Conservation (phyloP, 805 yeast species). For the Candida khao-thaluensis region DNA sequence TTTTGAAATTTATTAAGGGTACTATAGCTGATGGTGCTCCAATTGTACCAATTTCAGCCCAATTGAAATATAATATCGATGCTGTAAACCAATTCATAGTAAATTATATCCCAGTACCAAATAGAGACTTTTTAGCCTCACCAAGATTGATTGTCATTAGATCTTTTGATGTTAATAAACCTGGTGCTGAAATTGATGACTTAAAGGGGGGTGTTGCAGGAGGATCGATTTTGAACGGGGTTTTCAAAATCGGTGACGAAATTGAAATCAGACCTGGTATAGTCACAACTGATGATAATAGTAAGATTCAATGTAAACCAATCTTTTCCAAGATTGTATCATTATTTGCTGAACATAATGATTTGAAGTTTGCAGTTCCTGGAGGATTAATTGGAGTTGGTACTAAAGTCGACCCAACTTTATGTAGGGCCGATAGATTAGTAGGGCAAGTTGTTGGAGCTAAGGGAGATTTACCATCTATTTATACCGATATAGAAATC, state of each 20-base stretch:
- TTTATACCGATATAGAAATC: slow-evolving; percentile 95
- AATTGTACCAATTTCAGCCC: slow-evolving; percentile 97
- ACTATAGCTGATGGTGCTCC: slow-evolving; percentile 99
- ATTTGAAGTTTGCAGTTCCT: slow-evolving; percentile 97
- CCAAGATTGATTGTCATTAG: slow-evolving; percentile 96
- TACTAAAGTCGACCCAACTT: slow-evolving; percentile 96
- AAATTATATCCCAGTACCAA: slow-evolving; percentile 92
- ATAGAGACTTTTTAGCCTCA: slow-evolving; percentile 89
- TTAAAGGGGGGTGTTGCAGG: slow-evolving; percentile 99
- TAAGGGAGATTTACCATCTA: slow-evolving; percentile 91
- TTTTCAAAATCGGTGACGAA: slow-evolving; percentile 94
- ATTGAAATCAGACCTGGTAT: slow-evolving; percentile 99
- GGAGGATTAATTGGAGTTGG: slow-evolving; percentile 99
- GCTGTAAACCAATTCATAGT: slow-evolving; percentile 97
- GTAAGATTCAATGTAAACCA: slow-evolving; percentile 91
- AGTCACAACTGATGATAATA: slow-evolving; percentile 87
- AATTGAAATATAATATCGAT: slow-evolving; percentile 95
- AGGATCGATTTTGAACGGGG: slow-evolving; percentile 97
- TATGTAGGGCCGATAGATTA: slow-evolving; percentile 98
- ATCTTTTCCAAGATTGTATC: slow-evolving; percentile 93
- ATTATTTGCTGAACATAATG: slow-evolving; percentile 95
- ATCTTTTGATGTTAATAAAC: slow-evolving; percentile 97
- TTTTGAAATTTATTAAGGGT: slow-evolving; percentile 89
- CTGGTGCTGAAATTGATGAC: slow-evolving; percentile 96
- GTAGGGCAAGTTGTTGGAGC: slow-evolving; percentile 99